A percentile compares a stretch with the other conserved stretches of the same genome.
Evolutionary conservation across 2,329 filamentous ascomycete species (phyloP).

Genomic region (Sclerotinia borealis): DNA sequence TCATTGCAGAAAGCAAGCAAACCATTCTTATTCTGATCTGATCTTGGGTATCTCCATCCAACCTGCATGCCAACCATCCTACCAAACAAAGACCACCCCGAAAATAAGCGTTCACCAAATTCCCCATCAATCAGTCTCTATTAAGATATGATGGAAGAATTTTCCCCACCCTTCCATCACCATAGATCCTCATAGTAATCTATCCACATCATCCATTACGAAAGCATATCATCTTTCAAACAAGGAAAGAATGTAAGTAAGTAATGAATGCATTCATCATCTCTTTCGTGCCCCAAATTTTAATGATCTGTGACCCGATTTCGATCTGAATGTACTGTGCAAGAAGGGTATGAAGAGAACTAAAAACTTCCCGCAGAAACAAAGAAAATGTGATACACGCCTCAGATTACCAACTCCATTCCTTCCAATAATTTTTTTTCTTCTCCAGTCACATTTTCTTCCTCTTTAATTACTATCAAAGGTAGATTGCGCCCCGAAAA

Average conservation of each 20-base stretch:
- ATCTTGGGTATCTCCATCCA: slow-evolving; percentile 15
- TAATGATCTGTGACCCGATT: slow-evolving; percentile 10
- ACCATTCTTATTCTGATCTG: slow-evolving; percentile 10
- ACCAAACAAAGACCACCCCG: slow-evolving; percentile 8
- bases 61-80: neutral
- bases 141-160: neutral
- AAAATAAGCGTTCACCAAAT: slow-evolving; percentile 2
- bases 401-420: neutral
- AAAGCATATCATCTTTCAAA: neutral
- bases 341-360: slow-evolving; percentile 13
- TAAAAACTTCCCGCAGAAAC: slow-evolving; percentile 9
- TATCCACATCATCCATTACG: slow-evolving; percentile 4
- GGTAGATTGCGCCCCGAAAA: slow-evolving; percentile 7
- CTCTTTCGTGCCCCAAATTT: slow-evolving; percentile 3
- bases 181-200: neutral
- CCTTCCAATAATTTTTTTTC: slow-evolving; percentile 1
- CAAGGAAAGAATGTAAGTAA: neutral
- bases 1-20: neutral
- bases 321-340: slow-evolving; percentile 9
- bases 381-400: slow-evolving; percentile 10
- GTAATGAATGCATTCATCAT: slow-evolving; percentile 6
- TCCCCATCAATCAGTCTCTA: neutral
- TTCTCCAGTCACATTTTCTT: slow-evolving; percentile 3
- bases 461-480: slow-evolving; percentile 8
- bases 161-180: neutral